Percentiles rank a stretch among this genome's conserved stretches.
These are phyloP conservation scores for Aureobasidium sp. DNA, from an alignment of 2,329 filamentous ascomycete species.

Conservation along the genomic window DNA sequence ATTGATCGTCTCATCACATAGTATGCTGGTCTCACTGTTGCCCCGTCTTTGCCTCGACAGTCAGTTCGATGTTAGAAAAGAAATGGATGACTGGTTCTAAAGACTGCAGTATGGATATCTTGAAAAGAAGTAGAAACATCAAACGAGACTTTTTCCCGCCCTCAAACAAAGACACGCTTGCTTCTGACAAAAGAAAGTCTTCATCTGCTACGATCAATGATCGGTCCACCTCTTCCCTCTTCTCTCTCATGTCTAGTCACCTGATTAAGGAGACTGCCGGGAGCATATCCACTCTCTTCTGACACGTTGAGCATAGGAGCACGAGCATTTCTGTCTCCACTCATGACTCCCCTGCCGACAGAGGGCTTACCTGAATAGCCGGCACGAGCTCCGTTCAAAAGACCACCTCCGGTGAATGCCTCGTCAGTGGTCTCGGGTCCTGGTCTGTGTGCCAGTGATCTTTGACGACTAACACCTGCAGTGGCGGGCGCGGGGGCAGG, in stretches of 20 bases:
- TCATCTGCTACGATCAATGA: slow-evolving; percentile 8
- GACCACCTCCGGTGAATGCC: slow-evolving; percentile 37
- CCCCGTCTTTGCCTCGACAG: no score
- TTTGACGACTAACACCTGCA: background rate
- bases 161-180: background rate
- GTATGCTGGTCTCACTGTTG: no score
- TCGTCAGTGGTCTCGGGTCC: slow-evolving; percentile 17
- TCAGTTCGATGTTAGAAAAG: no score
- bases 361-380: slow-evolving; percentile 33
- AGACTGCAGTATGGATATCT: background rate
- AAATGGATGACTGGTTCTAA: no score
- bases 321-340: slow-evolving; percentile 35
- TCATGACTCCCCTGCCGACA: slow-evolving; percentile 39
- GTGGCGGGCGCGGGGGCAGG: background rate
- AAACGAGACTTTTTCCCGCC: background rate
- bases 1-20: no score
- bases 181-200: background rate
- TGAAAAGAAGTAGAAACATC: background rate
- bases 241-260: slow-evolving; percentile 30
- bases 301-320: slow-evolving; percentile 41
- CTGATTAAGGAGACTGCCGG: slow-evolving; percentile 43
- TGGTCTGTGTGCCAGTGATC: background rate
- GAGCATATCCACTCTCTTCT: slow-evolving; percentile 37
- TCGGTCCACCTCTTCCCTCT: slow-evolving; percentile 14
- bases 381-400: slow-evolving; percentile 34